Conservation (phyloP, 805 yeast genomes). For the Ogataea nakhonphanomensis region DNA sequence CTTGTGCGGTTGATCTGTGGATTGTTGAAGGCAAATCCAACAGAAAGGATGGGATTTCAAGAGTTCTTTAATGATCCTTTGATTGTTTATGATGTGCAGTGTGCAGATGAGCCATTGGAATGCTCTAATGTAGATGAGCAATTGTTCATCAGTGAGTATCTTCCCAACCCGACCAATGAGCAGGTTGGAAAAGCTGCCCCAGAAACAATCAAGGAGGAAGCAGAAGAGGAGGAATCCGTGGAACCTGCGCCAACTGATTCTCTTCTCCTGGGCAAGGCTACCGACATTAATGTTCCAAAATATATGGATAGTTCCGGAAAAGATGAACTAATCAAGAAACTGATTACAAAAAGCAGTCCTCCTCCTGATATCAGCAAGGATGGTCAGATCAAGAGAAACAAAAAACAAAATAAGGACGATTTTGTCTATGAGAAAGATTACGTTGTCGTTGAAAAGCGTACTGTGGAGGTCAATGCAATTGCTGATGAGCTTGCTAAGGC, state of each 20-base stretch:
- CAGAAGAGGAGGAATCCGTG: slow-evolving; percentile 10
- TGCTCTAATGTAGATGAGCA: slow-evolving; percentile 71
- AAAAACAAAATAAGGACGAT: slow-evolving; percentile 32
- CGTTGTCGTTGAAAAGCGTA: slow-evolving; percentile 90
- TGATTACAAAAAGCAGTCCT: slow-evolving; percentile 43
- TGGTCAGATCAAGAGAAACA: slow-evolving; percentile 5
- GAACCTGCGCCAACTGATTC: slow-evolving; percentile 17
- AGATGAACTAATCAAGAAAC: slow-evolving; percentile 45
- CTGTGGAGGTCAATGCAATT: slow-evolving; percentile 91
- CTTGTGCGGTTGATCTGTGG: slow-evolving; percentile 70
- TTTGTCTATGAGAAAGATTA: slow-evolving; percentile 73
- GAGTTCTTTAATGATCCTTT: slow-evolving; percentile 81
- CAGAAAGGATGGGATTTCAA: slow-evolving; percentile 80
- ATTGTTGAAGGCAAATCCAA: slow-evolving; percentile 77
- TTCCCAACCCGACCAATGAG: slow-evolving; percentile 22
- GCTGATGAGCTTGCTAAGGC: slow-evolving; percentile 82
- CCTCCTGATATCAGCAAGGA: slow-evolving; percentile 31
- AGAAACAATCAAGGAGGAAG: slow-evolving; percentile 19
- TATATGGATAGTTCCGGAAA: slow-evolving; percentile 23
- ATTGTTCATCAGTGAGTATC: slow-evolving; percentile 80
- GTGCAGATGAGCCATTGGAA: slow-evolving; percentile 56
- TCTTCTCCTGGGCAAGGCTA: slow-evolving; percentile 16
- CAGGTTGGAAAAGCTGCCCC: slow-evolving; percentile 9
- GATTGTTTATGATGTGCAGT: slow-evolving; percentile 50
- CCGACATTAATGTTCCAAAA: slow-evolving; percentile 14